Base-by-base conservation (phyloP, 345 rosid species). In the Arabidopsis thaliana region DNA sequence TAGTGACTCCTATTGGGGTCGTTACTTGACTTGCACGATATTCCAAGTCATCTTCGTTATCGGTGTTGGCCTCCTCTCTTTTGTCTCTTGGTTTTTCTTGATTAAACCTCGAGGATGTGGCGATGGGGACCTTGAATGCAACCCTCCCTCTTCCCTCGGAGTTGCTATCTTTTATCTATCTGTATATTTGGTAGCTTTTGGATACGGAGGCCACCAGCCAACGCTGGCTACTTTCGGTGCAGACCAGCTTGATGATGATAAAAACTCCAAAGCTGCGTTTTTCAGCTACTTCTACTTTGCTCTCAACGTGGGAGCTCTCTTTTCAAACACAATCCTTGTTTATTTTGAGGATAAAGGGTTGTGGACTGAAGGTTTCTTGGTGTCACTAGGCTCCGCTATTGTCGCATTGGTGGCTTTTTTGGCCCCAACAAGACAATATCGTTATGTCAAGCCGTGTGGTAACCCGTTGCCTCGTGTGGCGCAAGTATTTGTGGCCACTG, bases 1-100 rank as follows among this genome's bases (percentile, higher is more conserved):
- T 14, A 91, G 98, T 10, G 98, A 94, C 72, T 94, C 98, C 0
- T 94, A 94, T 71, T 94, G 96, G 98, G 97, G 98, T 28, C 90
- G 98, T 32, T 91, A 85, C 86, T 61, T 80, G 78, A 91, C 98
- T 1, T 79, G 78, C 44, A 46, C 74, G 3, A 79, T 79, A 24
- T 79, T 73, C 71, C 82, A 79, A 79, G 48, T 73, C 53, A 73
- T 73, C 59, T 60, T 72, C 25, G 69, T 68, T 22, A 14, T 56
- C 3, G 98, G 98, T 9, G 67, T 91, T 57, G 76, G 57, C 10
- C 83, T 91, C 0, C 64, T 91, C 16, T 88, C 98, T 7, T 37
- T 87, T 25, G 62, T 84, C 2, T 89, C 98, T 2, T 82, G 87
- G 85, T 45, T 89, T 37, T 88, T 85, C 82, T 67, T 93, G 80